Conservation (phyloP, 176 grass and related monocot genomes). For the Raddia distichophylla region DNA sequence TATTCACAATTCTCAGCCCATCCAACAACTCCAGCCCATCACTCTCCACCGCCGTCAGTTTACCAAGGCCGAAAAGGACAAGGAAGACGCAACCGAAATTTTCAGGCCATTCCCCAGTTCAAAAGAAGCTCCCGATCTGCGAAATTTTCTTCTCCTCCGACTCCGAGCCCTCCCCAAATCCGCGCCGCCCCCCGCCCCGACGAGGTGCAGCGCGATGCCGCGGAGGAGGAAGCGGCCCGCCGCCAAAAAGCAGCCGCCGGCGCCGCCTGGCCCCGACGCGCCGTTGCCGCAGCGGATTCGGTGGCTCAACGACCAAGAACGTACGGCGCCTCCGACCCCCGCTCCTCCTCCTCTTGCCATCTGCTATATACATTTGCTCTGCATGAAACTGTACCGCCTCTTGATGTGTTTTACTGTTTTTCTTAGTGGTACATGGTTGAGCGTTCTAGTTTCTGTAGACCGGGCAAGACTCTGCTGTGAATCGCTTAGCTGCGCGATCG, state of each 20-base stretch:
- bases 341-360: not conserved
- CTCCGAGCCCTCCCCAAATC: not conserved
- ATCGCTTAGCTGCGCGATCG: not conserved
- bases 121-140: not conserved
- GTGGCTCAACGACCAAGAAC: slow-evolving; percentile 40
- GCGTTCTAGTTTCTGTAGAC: not conserved
- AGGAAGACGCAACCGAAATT: too few species aligned
- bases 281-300: slow-evolving; percentile 31
- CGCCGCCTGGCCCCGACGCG: slow-evolving; percentile 33
- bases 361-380: not conserved
- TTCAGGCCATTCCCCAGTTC: not conserved
- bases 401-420: not conserved
- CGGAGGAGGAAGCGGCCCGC: slow-evolving; percentile 25
- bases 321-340: slow-evolving; percentile 27
- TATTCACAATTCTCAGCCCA: too few species aligned
- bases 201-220: slow-evolving; percentile 11
- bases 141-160: not conserved
- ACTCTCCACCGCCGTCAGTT: too few species aligned
- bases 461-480: not conserved
- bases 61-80: too few species aligned
- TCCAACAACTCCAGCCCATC: too few species aligned
- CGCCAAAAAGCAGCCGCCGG: slow-evolving; percentile 5
- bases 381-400: not conserved
- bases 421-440: not conserved
- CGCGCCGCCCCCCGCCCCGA: not conserved